Conservation (phyloP, 2,329 filamentous ascomycete species). For the Botrytis hyacinthi region DNA sequence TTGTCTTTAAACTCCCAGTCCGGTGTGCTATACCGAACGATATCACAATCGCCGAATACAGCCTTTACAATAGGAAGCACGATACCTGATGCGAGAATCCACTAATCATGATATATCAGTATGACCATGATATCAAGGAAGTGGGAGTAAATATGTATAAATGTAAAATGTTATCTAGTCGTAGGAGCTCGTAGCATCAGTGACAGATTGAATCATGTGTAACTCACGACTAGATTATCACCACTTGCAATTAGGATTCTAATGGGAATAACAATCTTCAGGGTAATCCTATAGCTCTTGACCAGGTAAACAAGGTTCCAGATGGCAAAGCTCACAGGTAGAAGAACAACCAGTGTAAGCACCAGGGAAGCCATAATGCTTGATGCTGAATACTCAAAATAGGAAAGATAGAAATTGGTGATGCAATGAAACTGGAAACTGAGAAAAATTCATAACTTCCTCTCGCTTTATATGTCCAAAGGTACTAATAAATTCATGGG, state of each 20-base stretch:
- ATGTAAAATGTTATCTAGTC: neutral
- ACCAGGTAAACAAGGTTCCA: slow-evolving; percentile 1
- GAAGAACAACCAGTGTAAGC: neutral
- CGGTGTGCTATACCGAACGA: neutral
- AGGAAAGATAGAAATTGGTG: neutral
- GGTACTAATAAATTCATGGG: neutral
- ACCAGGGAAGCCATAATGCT: neutral
- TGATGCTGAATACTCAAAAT: neutral
- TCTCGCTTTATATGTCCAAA: neutral
- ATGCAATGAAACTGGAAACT: neutral
- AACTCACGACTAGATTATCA: slow-evolving; percentile 13
- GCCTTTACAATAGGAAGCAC: neutral
- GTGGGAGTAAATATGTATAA: neutral
- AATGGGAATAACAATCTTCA: neutral
- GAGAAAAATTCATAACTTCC: neutral
- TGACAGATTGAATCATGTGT: neutral
- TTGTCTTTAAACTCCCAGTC: slow-evolving; percentile 16
- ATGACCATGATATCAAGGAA: neutral
- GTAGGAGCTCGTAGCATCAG: neutral
- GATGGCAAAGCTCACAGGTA: neutral
- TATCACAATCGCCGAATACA: slow-evolving; percentile 10
- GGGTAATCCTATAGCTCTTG: neutral
- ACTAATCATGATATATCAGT: neutral
- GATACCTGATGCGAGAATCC: slow-evolving; percentile 11
- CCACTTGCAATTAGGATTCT: slow-evolving; percentile 9